phyloP scores from a whole-genome alignment of 371 early-diverging fungal genomes.

The Chytridiales sp. region DNA sequence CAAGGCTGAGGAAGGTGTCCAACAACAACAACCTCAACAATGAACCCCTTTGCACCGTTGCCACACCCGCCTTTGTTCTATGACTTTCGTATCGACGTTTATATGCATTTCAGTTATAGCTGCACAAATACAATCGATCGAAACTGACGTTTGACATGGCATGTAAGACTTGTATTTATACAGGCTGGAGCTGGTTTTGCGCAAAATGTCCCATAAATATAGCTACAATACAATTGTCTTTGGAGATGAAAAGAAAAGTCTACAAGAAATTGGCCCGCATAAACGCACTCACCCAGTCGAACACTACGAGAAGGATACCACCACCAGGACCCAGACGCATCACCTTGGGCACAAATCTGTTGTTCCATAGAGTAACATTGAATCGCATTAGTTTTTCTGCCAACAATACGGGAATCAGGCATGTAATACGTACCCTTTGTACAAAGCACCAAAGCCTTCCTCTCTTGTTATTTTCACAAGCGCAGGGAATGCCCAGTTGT shows the following conservation, averaged over 20 bases:
- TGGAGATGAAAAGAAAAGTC: too few species aligned
- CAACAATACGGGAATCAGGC: background rate
- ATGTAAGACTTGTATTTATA: background rate
- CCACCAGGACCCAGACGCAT: conserved; percentile 94
- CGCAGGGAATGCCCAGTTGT: conserved; percentile 87
- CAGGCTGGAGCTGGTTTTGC: background rate
- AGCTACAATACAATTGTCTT: background rate
- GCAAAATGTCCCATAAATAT: background rate
- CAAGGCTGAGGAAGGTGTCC: too few species aligned
- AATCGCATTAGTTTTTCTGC: too few species aligned
- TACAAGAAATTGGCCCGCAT: conserved; percentile 66
- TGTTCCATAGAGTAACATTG: background rate
- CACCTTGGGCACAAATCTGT: conserved; percentile 88
- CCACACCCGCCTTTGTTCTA: too few species aligned
- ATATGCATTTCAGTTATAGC: too few species aligned
- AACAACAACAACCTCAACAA: too few species aligned
- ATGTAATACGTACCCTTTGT: conserved; percentile 64
- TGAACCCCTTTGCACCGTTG: too few species aligned
- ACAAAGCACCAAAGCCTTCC: conserved; percentile 89
- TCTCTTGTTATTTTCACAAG: conserved; percentile 83
- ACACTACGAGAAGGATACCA: conserved; percentile 85
- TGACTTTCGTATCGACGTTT: too few species aligned
- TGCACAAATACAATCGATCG: background rate
- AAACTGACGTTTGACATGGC: background rate
- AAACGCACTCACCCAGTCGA: conserved; percentile 81